These are phyloP conservation scores for Aspergillus bombycis DNA, from an alignment of 2,329 filamentous ascomycete species.

Conservation along the genomic window DNA sequence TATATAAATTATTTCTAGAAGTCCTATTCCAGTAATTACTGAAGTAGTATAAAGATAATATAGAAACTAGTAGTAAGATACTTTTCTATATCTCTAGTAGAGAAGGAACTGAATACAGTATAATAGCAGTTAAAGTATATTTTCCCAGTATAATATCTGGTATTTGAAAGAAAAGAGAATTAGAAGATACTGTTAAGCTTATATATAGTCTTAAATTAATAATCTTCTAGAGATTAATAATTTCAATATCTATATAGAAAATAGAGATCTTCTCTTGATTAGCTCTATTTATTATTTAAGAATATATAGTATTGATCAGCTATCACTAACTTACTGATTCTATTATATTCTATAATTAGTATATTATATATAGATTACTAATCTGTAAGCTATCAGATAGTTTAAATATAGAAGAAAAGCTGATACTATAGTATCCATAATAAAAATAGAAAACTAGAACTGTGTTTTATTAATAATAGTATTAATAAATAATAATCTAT, in stretches of 20 bases:
- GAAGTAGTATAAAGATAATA: background rate
- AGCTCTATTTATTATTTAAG: background rate
- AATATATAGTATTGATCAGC: background rate
- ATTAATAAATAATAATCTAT: no score
- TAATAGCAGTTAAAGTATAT: background rate
- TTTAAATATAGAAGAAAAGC: background rate
- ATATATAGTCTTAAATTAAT: no score
- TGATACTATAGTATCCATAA: background rate
- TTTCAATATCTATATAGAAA: conserved; percentile 2
- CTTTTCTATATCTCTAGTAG: background rate
- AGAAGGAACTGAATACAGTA: background rate
- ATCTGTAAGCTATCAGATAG: background rate
- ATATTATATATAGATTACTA: background rate
- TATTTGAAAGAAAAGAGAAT: no score
- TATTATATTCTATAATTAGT: conserved; percentile 3
- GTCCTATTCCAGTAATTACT: background rate
- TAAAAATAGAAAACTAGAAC: no score
- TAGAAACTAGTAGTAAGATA: background rate
- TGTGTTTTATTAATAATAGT: no score
- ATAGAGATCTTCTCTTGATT: background rate
- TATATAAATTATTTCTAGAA: background rate
- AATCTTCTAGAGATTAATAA: background rate
- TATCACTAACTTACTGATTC: background rate
- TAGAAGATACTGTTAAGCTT: no score
- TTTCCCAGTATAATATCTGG: no score